Percentiles rank a stretch among this genome's conserved stretches.
Evolutionary conservation across 805 yeast species (phyloP).

Genomic region (Vanderwaltozyma yarrowii): DNA sequence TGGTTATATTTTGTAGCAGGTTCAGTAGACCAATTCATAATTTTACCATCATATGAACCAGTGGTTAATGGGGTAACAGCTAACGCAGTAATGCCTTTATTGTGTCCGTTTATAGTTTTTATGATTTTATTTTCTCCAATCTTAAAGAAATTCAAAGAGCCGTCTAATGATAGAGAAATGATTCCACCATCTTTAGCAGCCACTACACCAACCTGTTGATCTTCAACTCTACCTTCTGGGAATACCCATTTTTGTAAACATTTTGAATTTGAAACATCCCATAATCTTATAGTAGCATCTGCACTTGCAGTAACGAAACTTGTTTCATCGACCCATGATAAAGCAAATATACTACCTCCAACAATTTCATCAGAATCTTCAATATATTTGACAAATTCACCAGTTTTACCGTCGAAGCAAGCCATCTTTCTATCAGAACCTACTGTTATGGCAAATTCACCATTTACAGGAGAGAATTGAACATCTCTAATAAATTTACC

Average conservation of each 20-base stretch:
- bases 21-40: constrained; percentile 46
- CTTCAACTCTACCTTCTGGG: constrained; percentile 34
- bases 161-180: constrained; percentile 60
- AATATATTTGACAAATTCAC: constrained; percentile 53
- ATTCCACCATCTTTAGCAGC: constrained; percentile 48
- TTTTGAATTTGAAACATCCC: constrained; percentile 41
- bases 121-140: constrained; percentile 28
- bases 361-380: constrained; percentile 37
- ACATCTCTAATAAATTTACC: constrained; percentile 71
- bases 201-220: constrained; percentile 70
- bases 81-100: constrained; percentile 64
- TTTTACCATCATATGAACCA: constrained; percentile 77
- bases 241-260: constrained; percentile 42
- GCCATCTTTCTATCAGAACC: constrained; percentile 76
- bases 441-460: constrained; percentile 58
- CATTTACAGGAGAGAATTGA: constrained; percentile 64
- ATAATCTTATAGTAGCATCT: constrained; percentile 61
- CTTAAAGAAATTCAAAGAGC: constrained; percentile 55
- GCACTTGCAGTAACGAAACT: constrained; percentile 75
- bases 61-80: constrained; percentile 32
- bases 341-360: constrained; percentile 70
- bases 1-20: constrained; percentile 30
- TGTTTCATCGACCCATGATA: constrained; percentile 51
- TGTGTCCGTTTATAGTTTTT: constrained; percentile 60
- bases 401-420: constrained; percentile 79